Base-by-base conservation (phyloP, 345 rosid genomes). In the Salix exigua region DNA sequence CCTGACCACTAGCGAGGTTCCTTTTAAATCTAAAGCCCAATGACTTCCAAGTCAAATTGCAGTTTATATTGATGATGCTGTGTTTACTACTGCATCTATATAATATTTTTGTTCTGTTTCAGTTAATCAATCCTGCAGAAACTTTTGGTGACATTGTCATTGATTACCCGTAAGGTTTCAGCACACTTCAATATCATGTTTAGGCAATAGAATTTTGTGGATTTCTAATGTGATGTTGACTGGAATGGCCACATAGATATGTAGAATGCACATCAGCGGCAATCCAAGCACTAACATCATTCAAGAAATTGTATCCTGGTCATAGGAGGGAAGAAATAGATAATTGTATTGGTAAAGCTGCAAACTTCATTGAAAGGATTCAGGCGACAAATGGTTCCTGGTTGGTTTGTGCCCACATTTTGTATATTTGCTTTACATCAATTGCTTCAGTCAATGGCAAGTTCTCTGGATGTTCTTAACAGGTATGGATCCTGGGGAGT, bases 61-160 rank as follows among this genome's bases (percentile, higher is more conserved):
- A 46, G 50, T 46, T 46, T 46, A 46, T 13, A 46, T 46, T 46
- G 17, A 46, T 46, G 50, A 46, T 13, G 50, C 17, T 46, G 50
- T 46, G 18, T 0, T 46, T 13, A 46, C 50, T 25, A 46, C 50
- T 13, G 18, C 18, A 33, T 48, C 33, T 66, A 53, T 66, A 69
- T 17, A 40, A 13, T 28, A 40, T 31, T 50, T n/a, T 26, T 62
- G 66, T 62, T 62, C 14, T 62, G 12, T 6, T 25, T 73, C 89
- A 95, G 99, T 68, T 90, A 79, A 84, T 95, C 83, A 95, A 95
- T 78, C 98, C 98, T 35, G 99, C 99, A 25, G 99, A 95, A 88
- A 93, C 99, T 42, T 95, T 95, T 87, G 99, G 98, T 28, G 99
- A 95, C 83, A 93, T 95, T 33, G 96, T 95, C 53, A 91, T 95